Percentiles rank a stretch among this genome's conserved stretches.
Conservation (phyloP, 805 yeast species). For the Lachancea thermotolerans region DNA sequence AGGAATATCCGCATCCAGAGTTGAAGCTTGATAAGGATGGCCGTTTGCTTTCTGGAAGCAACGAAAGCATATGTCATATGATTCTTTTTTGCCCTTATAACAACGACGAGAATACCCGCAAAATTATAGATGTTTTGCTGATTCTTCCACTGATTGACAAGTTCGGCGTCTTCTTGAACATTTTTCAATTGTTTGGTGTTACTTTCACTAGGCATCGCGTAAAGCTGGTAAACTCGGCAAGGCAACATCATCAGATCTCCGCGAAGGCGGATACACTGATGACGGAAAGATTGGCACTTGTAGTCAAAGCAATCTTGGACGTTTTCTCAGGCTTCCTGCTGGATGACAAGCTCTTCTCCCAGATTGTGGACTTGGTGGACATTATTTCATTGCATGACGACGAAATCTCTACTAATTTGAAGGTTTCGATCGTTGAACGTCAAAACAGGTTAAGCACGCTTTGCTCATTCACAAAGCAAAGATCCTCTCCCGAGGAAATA, state of each 20-base stretch:
- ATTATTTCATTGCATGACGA: conserved; percentile 42
- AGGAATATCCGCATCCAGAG: conserved; percentile 56
- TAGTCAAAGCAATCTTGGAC: conserved; percentile 50
- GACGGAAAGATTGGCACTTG: conserved; percentile 44
- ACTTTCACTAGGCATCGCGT: conserved; percentile 29
- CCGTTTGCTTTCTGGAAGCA: conserved; percentile 45
- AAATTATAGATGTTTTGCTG: conserved; percentile 35
- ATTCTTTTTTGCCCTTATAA: conserved; percentile 46
- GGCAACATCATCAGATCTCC: conserved; percentile 25
- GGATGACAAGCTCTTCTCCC: conserved; percentile 53
- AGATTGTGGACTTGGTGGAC: conserved; percentile 47
- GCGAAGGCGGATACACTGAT: conserved; percentile 35
- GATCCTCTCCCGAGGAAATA: conserved; percentile 12
- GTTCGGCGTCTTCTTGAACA: conserved; percentile 37
- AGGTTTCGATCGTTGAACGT: conserved; percentile 43
- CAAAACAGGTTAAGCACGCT: conserved; percentile 41
- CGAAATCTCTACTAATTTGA: conserved; percentile 46
- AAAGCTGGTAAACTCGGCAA: conserved; percentile 16
- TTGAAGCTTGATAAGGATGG: conserved; percentile 43
- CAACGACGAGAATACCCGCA: conserved; percentile 29
- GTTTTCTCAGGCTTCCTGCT: conserved; percentile 65
- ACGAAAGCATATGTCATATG: conserved; percentile 74
- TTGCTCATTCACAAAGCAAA: conserved; percentile 20
- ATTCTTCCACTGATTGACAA: conserved; percentile 52
- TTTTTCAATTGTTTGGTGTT: conserved; percentile 39